Evolutionary conservation across 108 stramenopile genomes (phyloP), one percentile per base, ranked within the genome.

Genomic region (Pseudonitzschia multiseries): DNA sequence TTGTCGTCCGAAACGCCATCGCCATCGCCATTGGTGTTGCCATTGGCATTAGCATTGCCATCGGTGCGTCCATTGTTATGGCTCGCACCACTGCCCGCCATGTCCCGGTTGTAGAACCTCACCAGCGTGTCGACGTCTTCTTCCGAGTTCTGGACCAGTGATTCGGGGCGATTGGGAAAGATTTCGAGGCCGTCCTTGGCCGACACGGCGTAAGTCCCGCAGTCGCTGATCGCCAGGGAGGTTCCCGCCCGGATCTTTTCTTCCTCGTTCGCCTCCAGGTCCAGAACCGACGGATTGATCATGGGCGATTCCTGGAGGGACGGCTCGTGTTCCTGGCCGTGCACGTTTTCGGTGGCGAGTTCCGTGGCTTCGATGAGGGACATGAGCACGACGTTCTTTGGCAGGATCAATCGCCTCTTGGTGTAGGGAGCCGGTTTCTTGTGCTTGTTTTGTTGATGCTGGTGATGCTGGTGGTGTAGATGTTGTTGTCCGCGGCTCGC

Each of bases 381-480:
- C 48, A 94, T 77, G 36, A 94, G 68, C 0, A 94, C 93, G 8
- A 89, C 85, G 75, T 94, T 94, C 61, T 90, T 91, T 2, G 93
- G 90, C 21, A 94, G 77, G 0, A 89, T 86, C 43, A 94, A 43
- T 26, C 90, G 84, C 52, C 79, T 73, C 46, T 87, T 91, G 50
- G 75, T 56, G 1, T 68, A 66, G 56, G 64, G 72, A 59, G 31
- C 81, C 54, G 76, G 82, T n/a, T 71, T 56, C 15, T 70, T 75
- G 79, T 0, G 67, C 75, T n/a, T 13, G 67, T 54, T 14, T 56
- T 41, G 50, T 13, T 57, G 22, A 44, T 24, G 27, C 64, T 50
- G 29, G 46, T 78, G 43, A 14, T 33, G 36, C 4, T 36, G 36
- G 6, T 36, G 36, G 6, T 36, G n/a, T n/a, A n/a, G n/a, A n/a